Conservation (phyloP, 2,329 filamentous ascomycete species). For the Diaporthe citrichinensis region DNA sequence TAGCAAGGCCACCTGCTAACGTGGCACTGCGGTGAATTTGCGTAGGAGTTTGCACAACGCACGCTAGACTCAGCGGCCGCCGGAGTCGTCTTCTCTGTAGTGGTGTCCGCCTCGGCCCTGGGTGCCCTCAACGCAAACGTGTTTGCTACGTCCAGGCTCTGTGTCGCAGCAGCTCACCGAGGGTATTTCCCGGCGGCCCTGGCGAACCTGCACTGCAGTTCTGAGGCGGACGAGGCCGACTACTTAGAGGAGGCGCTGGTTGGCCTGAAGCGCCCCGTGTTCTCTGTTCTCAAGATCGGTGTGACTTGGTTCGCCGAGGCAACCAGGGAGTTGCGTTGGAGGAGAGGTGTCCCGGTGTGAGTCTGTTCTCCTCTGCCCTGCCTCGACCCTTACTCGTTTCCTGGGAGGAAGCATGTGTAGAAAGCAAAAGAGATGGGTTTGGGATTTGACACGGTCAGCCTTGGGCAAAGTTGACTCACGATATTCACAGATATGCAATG, state of each 20-base stretch:
- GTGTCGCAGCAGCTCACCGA: conserved; percentile 53
- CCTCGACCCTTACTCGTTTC: neutral
- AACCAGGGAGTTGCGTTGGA: conserved; percentile 46
- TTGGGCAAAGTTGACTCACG: neutral
- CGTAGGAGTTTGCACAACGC: conserved; percentile 48
- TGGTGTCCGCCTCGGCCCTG: conserved; percentile 57
- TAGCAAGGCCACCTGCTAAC: conserved; percentile 15
- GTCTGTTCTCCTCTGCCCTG: conserved; percentile 11
- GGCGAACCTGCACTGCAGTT: conserved; percentile 47
- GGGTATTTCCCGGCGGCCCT: conserved; percentile 48
- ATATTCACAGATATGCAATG: neutral
- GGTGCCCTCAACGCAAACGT: conserved; percentile 60
- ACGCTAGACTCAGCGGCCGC: conserved; percentile 53
- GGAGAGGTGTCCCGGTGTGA: conserved; percentile 44
- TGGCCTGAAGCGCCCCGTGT: conserved; percentile 36
- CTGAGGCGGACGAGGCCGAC: conserved; percentile 47
- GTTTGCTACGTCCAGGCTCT: conserved; percentile 59
- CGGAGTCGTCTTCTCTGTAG: conserved; percentile 55
- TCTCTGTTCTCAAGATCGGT: conserved; percentile 42
- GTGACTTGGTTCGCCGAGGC: conserved; percentile 45
- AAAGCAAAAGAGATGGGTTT: neutral
- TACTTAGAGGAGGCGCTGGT: conserved; percentile 44
- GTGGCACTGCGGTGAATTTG: conserved; percentile 44
- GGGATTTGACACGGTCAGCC: neutral
- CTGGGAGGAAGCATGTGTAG: neutral